Evolutionary conservation across 225 moss, liverwort and hornwort genomes (phyloP), one percentile per base, ranked within the genome.

Genomic region (Sphagnum tenellum): DNA sequence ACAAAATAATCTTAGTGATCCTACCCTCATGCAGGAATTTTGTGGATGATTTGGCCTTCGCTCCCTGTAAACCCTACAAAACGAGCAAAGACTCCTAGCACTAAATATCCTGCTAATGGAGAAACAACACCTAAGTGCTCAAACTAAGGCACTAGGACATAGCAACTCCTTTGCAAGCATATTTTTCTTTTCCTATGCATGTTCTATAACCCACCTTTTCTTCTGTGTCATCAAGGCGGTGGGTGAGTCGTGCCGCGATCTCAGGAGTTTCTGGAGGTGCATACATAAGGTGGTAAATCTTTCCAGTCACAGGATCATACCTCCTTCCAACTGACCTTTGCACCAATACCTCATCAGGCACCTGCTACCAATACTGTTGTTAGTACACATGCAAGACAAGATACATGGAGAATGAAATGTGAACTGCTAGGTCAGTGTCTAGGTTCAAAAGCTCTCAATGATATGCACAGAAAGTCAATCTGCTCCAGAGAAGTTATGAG

Each of bases 221-320:
- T 75, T 98, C 98, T 45, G 89, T 93, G 70, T 98, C 98, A 72
- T 93, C 98, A 3, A 76, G 71, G 49, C 98, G 87, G 46, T 90
- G 93, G 5, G 78, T 83, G 3, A 98, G 81, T 45, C 98, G 90
- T 65, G 74, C 75, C 45, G 89, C 82, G 73, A 98, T 86, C 74
- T 90, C 93, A 60, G 89, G 83, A 66, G 82, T 89, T 82, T 98
- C 93, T 53, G 98, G 93, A 60, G 98, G 98, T 70, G 81, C 77
- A 74, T 83, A 93, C 68, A 74, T 64, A 12, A 98, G 81, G 66
- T 98, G 98, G 65, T 98, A 98, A 48, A 98, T 87, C 68, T 86
- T 98, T 48, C 93, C 93, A 44, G 93, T 93, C 14, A 78, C 77
- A 0, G 93, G 93, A 70, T 98, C 98, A 50, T 44, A 66, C 60